phyloP scores from a whole-genome alignment of 257 asterid genomes.

The Pogostemon cablin region DNA sequence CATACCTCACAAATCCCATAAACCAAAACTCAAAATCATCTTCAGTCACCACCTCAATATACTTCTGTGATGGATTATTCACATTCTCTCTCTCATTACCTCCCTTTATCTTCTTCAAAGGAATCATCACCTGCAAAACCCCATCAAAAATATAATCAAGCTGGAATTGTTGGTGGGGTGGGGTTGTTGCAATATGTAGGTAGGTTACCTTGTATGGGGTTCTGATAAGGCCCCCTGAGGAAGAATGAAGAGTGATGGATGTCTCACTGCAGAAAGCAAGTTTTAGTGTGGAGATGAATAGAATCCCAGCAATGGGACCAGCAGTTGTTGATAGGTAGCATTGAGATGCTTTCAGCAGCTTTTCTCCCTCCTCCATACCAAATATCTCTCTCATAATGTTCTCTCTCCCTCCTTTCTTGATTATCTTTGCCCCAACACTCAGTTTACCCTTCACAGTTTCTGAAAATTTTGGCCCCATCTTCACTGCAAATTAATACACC shows the following conservation, averaged over 20 bases:
- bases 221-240: conserved; percentile 48
- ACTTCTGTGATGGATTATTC: conserved; percentile 67
- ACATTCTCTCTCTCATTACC: conserved; percentile 60
- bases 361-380: conserved; percentile 55
- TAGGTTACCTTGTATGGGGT: conserved; percentile 70
- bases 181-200: no score
- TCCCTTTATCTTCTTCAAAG: conserved; percentile 61
- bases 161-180: neutral
- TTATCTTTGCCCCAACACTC: conserved; percentile 69
- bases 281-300: conserved; percentile 68
- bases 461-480: conserved; percentile 67
- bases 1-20: conserved; percentile 91
- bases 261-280: conserved; percentile 82
- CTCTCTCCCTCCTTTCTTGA: conserved; percentile 74
- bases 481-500: conserved; percentile 39
- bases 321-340: conserved; percentile 85
- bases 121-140: conserved; percentile 62
- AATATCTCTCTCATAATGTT: conserved; percentile 65
- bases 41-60: conserved; percentile 66
- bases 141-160: neutral
- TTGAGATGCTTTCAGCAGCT: conserved; percentile 76
- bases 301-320: conserved; percentile 88
- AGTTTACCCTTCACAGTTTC: conserved; percentile 88
- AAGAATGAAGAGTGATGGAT: conserved; percentile 52
- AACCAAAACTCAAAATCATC: conserved; percentile 87